phyloP scores from a whole-genome alignment of 129 eudicot species.

The Chrysanthemum seticuspe region DNA sequence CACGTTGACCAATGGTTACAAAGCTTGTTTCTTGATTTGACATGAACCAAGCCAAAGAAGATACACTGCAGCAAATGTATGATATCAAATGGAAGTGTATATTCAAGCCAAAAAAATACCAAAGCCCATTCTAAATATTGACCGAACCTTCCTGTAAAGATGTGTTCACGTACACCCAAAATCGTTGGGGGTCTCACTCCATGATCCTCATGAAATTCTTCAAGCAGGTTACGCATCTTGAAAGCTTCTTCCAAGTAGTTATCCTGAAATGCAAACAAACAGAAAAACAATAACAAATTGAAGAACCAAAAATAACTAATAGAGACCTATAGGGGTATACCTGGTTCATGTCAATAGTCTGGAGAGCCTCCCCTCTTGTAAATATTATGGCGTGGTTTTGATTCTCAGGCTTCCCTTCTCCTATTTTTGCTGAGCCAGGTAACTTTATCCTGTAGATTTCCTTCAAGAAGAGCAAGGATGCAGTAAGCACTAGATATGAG shows the following conservation, averaged over 20 bases:
- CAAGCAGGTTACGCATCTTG: constrained; percentile 98
- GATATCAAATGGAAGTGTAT: constrained; percentile 20
- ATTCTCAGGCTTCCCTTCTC: constrained; percentile 99
- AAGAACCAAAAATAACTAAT: constrained; percentile 5
- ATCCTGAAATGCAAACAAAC: constrained; percentile 49
- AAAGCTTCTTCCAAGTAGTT: constrained; percentile 99
- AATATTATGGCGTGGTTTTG: constrained; percentile 96
- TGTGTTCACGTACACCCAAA: constrained; percentile 96
- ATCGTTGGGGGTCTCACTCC: constrained; percentile 95
- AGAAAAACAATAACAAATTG: neutral
- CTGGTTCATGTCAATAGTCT: constrained; percentile 98
- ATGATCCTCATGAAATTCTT: constrained; percentile 97
- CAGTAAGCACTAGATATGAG: constrained; percentile 13
- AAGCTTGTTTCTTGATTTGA: constrained; percentile 99
- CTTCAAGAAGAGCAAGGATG: constrained; percentile 39
- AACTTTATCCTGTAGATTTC: constrained; percentile 95
- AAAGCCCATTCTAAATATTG: constrained; percentile 1
- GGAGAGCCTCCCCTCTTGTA: constrained; percentile 99
- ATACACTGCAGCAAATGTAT: constrained; percentile 66
- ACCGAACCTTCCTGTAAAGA: constrained; percentile 93
- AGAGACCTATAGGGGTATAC: constrained; percentile 31
- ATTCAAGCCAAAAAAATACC: constrained; percentile 20
- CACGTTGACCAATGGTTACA: constrained; percentile 98
- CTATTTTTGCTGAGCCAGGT: constrained; percentile 93
- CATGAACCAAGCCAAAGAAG: constrained; percentile 99